Base-by-base conservation (phyloP, 1,139 yeast genomes). In the Saccharomyces hybrid region DNA sequence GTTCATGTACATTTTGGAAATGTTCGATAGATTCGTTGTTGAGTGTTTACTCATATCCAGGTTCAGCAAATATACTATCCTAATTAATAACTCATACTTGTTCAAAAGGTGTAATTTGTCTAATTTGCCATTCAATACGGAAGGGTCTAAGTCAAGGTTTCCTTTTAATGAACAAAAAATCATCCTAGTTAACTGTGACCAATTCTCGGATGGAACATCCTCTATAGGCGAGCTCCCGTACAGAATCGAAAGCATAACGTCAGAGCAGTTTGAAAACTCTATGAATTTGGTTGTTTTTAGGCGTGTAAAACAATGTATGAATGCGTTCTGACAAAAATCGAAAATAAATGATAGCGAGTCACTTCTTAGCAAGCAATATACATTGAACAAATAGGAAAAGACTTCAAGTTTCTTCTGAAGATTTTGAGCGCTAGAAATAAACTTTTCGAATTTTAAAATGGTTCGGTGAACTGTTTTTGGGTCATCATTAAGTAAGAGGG, bases 1-100 rank as follows among this genome's bases (percentile, higher is more conserved):
- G 8, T 57, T 59, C 5, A 63, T 54, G 55, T 69, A 71, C 14
- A 61, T 55, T 11, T 60, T 59, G 2, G 67, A 51, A 32, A 72
- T 66, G 51, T 64, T 66, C 3, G 55, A 56, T 21, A 71, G 56
- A 52, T 70, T 71, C 6, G 51, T 27, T 8, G 64, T 64, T 9
- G 68, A 63, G 48, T 64, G 68, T 6, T 67, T 58, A 29, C 62
- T 64, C 59, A 68, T 63, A 54, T 73, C 76, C 14, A 64, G 51
- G 21, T 69, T 62, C 11, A 73, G 57, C 31, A 65, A 67, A 56
- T 70, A 73, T 12, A 63, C 63, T 2, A 70, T 56, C 55, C 65
- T 71, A 2, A 73, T 62, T 48, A 73, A 59, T 0, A 64, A 53
- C 47, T 69, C 72, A 28, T 67, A 64, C 19, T 57, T 57, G 8